Conservation (phyloP, 1,284 basidiomycete species). For the Mrakiaceae sp. region DNA sequence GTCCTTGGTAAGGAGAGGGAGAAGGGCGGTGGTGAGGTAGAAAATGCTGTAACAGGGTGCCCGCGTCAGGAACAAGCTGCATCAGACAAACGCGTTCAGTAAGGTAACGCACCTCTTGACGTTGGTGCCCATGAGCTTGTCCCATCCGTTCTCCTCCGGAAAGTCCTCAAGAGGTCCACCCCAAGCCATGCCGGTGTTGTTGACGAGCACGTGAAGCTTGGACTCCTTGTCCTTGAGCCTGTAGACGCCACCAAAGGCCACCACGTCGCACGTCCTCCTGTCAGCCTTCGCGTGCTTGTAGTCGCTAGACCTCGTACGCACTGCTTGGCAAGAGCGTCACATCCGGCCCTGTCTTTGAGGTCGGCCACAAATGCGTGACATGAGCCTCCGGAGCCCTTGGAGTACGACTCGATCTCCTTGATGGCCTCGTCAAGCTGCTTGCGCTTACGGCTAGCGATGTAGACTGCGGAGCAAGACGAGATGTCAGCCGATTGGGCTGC, state of each 20-base stretch:
- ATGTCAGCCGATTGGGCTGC: not conserved
- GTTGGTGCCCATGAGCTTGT: slow-evolving; percentile 51
- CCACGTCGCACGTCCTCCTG: too few species aligned
- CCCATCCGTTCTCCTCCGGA: slow-evolving; percentile 60
- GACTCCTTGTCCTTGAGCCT: slow-evolving; percentile 52
- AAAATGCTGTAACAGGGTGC: slow-evolving; percentile 18
- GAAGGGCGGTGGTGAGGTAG: slow-evolving; percentile 31
- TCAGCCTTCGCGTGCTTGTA: too few species aligned
- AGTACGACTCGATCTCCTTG: slow-evolving; percentile 14
- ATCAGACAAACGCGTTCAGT: too few species aligned
- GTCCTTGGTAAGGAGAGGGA: slow-evolving; percentile 54
- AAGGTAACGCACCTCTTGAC: not conserved
- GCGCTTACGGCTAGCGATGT: slow-evolving; percentile 76
- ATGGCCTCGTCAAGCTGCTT: slow-evolving; percentile 58
- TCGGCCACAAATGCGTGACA: slow-evolving; percentile 63
- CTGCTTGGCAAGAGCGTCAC: slow-evolving; percentile 56
- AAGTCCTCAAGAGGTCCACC: slow-evolving; percentile 61
- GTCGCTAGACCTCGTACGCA: too few species aligned
- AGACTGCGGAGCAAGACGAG: slow-evolving; percentile 33
- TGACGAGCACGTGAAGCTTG: slow-evolving; percentile 65
- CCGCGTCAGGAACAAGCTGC: not conserved
- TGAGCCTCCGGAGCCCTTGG: slow-evolving; percentile 33
- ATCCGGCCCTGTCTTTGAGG: slow-evolving; percentile 67
- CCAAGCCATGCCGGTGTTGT: slow-evolving; percentile 45
- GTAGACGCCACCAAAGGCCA: too few species aligned